Evolutionary conservation across 306 rosid species (phyloP), one percentile per base, ranked within the genome.

Genomic region (Vigna angularis): DNA sequence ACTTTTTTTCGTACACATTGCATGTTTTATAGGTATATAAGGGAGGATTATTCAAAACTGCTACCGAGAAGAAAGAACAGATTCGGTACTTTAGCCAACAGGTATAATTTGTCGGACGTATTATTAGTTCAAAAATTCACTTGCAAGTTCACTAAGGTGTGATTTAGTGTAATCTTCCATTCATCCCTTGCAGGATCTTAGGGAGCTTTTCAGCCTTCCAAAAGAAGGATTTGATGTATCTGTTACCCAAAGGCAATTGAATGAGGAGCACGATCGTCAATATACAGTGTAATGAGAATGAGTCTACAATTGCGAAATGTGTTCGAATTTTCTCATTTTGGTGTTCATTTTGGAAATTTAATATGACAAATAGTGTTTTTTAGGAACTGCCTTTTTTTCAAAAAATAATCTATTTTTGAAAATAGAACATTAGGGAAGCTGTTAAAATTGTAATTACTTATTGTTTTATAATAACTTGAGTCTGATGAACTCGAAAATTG

Each of bases 21-120:
- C 58, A 71, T 66, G 24, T 51, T 44, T 84, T 72, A 63, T 83
- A 94, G 98, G 85, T 94, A 53, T 92, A 59, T 62, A 94, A 94
- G 59, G 98, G 98, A 6, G 97, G 98, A 4, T 78, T 94, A 57
- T 92, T 94, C 85, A 94, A 80, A 92, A 90, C 95, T 14, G 97
- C 96, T 73, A 92, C 97, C 9, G 97, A 94, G 90, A 92, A 94
- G 63, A 94, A 92, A 86, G 98, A 92, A 72, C 98, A 94, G 87
- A 89, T 85, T 40, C 89, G 98, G 44, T 94, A 94, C 82, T 94
- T 94, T 26, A 86, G 97, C 86, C 98, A 92, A 84, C 97, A 92
- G 97, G 98, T 94, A 84, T 48, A 48, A 45, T 30, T 83, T 55
- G 9, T 61, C 17, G 48, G 58, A 62, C 56, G n/a, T 45, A 3